These are phyloP conservation scores for Hemisphaericaspora lyxosophila DNA, from an alignment of 1,139 yeast species.

Conservation along the genomic window DNA sequence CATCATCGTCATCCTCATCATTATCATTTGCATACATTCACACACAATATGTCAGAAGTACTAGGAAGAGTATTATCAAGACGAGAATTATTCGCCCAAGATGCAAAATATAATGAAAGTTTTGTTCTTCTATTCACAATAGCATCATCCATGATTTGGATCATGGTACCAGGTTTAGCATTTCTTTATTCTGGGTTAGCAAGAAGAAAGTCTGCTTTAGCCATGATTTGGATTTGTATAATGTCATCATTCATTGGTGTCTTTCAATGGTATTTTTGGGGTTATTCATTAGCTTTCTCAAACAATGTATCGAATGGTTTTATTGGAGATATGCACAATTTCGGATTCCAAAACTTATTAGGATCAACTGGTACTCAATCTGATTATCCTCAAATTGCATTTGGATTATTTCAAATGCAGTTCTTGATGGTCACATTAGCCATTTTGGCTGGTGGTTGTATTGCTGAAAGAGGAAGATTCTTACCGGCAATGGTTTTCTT, in stretches of 20 bases:
- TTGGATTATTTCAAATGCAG: slow-evolving; percentile 87
- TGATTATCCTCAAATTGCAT: slow-evolving; percentile 77
- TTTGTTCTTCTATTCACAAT: slow-evolving; percentile 46
- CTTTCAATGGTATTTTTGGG: slow-evolving; percentile 98
- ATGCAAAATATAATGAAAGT: slow-evolving; percentile 43
- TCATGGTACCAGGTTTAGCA: slow-evolving; percentile 95
- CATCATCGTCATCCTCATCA: too few species aligned
- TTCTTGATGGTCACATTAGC: slow-evolving; percentile 88
- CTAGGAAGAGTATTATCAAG: slow-evolving; percentile 18
- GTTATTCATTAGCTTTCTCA: slow-evolving; percentile 87
- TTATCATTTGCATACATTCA: not conserved
- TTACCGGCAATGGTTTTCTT: slow-evolving; percentile 81
- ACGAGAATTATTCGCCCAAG: slow-evolving; percentile 39
- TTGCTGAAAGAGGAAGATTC: slow-evolving; percentile 88
- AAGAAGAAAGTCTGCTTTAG: slow-evolving; percentile 84
- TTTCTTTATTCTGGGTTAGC: slow-evolving; percentile 92
- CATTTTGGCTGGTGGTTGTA: slow-evolving; percentile 86
- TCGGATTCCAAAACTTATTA: slow-evolving; percentile 75
- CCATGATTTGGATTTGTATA: slow-evolving; percentile 80
- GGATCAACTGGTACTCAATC: slow-evolving; percentile 46
- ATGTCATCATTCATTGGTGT: slow-evolving; percentile 77
- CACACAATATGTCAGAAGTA: slow-evolving; percentile 8
- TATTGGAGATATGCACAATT: slow-evolving; percentile 80
- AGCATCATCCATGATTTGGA: slow-evolving; percentile 76
- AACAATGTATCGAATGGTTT: slow-evolving; percentile 72